Evolutionary conservation across 805 yeast genomes (phyloP).

Genomic region (Hanseniaspora hatyaiensis): DNA sequence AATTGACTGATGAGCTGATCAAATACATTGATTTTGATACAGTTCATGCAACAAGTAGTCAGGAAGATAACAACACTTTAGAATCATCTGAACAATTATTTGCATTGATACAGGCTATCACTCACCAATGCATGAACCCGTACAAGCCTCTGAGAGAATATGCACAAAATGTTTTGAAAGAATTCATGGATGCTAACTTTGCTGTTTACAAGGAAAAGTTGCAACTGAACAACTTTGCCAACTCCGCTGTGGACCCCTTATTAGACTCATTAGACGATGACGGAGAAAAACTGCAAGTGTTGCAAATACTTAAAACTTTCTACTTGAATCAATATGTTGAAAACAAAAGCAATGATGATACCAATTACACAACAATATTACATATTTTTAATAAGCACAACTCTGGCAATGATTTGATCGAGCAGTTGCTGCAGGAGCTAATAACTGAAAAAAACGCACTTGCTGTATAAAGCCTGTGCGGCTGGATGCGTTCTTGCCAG

Average conservation of each 20-base stretch:
- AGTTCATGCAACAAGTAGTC: too few relatives aligned
- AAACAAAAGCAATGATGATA: slow-evolving; percentile 30
- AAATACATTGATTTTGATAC: slow-evolving; percentile 20
- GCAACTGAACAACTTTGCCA: slow-evolving; percentile 42
- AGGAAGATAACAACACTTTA: not conserved
- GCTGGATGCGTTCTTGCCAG: not conserved
- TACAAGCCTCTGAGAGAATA: slow-evolving; percentile 61
- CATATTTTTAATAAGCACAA: slow-evolving; percentile 33
- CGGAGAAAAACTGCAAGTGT: slow-evolving; percentile 51
- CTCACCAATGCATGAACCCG: slow-evolving; percentile 83
- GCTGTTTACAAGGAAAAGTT: slow-evolving; percentile 20
- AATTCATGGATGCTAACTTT: slow-evolving; percentile 32
- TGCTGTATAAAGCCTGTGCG: not conserved
- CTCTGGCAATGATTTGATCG: slow-evolving; percentile 31
- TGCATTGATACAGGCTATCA: slow-evolving; percentile 68
- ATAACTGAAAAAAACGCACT: slow-evolving; percentile 31
- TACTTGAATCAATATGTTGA: slow-evolving; percentile 38
- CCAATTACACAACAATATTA: slow-evolving; percentile 30
- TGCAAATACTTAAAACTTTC: slow-evolving; percentile 57
- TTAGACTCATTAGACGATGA: slow-evolving; percentile 48
- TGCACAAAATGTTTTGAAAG: slow-evolving; percentile 42
- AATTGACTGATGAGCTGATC: slow-evolving; percentile 45
- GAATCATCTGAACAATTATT: slow-evolving; percentile 20
- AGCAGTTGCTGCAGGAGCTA: slow-evolving; percentile 31
- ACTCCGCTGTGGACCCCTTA: slow-evolving; percentile 64